Percentiles rank a stretch among this genome's conserved stretches.
Conservation (phyloP, 129 eudicot genomes). For the Chrysanthemum lavandulifolium region DNA sequence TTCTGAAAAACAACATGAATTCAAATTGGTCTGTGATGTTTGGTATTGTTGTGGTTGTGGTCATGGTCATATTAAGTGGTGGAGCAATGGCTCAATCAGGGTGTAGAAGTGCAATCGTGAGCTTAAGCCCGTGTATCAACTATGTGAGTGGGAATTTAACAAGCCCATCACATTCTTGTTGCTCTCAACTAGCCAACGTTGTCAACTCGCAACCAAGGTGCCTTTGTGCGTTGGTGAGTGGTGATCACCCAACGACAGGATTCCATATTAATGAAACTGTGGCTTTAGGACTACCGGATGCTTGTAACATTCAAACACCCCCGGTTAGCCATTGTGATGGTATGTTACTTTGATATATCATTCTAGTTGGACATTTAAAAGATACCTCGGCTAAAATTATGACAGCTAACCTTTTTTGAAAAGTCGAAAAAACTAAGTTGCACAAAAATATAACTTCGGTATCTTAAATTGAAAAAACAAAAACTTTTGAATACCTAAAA, state of each 20-base stretch:
- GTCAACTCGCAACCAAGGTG: slow-evolving; percentile 59
- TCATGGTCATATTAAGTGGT: slow-evolving; percentile 26
- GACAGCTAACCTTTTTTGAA: too few relatives aligned
- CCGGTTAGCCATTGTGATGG: slow-evolving; percentile 57
- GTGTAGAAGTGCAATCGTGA: slow-evolving; percentile 54
- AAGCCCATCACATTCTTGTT: slow-evolving; percentile 67
- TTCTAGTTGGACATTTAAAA: too few relatives aligned
- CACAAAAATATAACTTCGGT: too few relatives aligned
- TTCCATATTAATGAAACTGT: slow-evolving; percentile 53
- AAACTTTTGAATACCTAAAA: too few relatives aligned
- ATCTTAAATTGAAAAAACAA: too few relatives aligned
- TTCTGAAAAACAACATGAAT: slow-evolving; percentile 35
- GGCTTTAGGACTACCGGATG: slow-evolving; percentile 56
- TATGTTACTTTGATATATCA: slow-evolving; percentile 11
- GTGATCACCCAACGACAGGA: slow-evolving; percentile 36
- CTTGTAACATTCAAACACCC: slow-evolving; percentile 61
- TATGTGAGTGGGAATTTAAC: slow-evolving; percentile 65
- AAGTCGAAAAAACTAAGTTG: too few relatives aligned
- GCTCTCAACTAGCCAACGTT: slow-evolving; percentile 56
- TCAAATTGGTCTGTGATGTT: slow-evolving; percentile 13
- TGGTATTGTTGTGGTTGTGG: slow-evolving; percentile 23
- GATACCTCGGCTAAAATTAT: too few relatives aligned
- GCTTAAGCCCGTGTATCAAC: slow-evolving; percentile 66
- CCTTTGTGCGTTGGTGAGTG: slow-evolving; percentile 50
- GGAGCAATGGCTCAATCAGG: slow-evolving; percentile 50